Base-by-base conservation (phyloP, 106 monocot genomes). In the Triglochin maritima region DNA sequence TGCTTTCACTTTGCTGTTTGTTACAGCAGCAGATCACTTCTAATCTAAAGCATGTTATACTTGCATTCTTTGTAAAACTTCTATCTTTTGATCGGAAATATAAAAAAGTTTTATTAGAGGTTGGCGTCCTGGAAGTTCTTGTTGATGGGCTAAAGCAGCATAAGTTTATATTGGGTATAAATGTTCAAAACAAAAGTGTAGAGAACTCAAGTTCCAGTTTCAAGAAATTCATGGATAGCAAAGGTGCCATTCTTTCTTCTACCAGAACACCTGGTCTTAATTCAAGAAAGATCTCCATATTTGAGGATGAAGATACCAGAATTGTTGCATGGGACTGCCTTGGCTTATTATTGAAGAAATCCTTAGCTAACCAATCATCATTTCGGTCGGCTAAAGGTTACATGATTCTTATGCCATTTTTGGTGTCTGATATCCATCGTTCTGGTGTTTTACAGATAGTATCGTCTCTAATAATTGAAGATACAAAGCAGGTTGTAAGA, bases 1-100 rank as follows among this genome's bases (percentile, higher is more conserved):
- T 98, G 74, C 82, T 98, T 69, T 92, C 98, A 67, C 88, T 98
- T 59, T 98, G 98, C 65, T 98, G 92, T 73, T 84, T 98, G 61
- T 77, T 98, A 66, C 92, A 98, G 71, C 98, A 98, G 57, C 86
- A 91, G 51, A 92, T 84, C 51, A 75, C 82, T 60, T 75, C 86
- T 50, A 77, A 60, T 69, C 58, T 98, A 54, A 86, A 86, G 47
- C 92, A 89, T 58, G 84, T 79, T 14, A 92, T 98, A 72, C 92
- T 98, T 73, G 72, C 88, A 14, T 98, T 98, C 69, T 98, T 92
- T 75, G 98, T 92, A 7, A 98, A 98, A 80, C 84, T 98, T 7
- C 51, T 98, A 16, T 92, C 98, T 17, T 98, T 98, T 77, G 98
- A 98, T 79, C 85, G 86, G 67, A 84, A 98, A 50, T 98, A 98